Evolutionary conservation across 2,329 filamentous ascomycete genomes (phyloP).

Genomic region (Fusarium robinianum): DNA sequence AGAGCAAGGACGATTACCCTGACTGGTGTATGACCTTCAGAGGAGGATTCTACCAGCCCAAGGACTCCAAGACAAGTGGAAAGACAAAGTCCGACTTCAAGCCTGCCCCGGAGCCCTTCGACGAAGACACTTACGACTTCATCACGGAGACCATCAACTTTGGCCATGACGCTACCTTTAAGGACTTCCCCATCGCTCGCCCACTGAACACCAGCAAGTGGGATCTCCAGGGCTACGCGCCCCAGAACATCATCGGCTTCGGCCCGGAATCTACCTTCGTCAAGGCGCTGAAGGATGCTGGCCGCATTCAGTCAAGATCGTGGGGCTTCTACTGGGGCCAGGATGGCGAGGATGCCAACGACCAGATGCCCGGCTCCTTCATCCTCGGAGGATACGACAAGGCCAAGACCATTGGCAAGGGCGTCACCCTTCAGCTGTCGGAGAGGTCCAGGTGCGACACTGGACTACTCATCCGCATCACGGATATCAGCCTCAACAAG

Average conservation of each 20-base stretch:
- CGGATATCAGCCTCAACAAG: constrained; percentile 17
- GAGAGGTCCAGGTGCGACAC: background rate
- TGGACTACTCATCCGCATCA: constrained; percentile 11
- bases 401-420: constrained; percentile 17
- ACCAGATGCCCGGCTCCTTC: constrained; percentile 13
- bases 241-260: constrained; percentile 22
- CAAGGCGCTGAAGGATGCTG: background rate
- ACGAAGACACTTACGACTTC: constrained; percentile 7
- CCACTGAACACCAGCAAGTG: constrained; percentile 1
- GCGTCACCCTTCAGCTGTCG: background rate
- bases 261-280: constrained; percentile 15
- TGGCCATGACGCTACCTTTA: constrained; percentile 4
- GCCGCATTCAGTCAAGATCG: constrained; percentile 5
- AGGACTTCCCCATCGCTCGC: constrained; percentile 10
- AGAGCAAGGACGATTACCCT: too few relatives aligned
- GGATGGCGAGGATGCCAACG: constrained; percentile 2
- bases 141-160: constrained; percentile 16
- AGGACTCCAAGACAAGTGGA: background rate
- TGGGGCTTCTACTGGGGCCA: constrained; percentile 23
- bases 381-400: constrained; percentile 20
- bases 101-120: constrained; percentile 6
- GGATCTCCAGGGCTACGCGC: constrained; percentile 5
- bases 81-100: background rate
- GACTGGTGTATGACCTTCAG: constrained; percentile 20
- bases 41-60: constrained; percentile 12